phyloP scores from a whole-genome alignment of 2,329 filamentous ascomycete species.

The Xylariales sp. region DNA sequence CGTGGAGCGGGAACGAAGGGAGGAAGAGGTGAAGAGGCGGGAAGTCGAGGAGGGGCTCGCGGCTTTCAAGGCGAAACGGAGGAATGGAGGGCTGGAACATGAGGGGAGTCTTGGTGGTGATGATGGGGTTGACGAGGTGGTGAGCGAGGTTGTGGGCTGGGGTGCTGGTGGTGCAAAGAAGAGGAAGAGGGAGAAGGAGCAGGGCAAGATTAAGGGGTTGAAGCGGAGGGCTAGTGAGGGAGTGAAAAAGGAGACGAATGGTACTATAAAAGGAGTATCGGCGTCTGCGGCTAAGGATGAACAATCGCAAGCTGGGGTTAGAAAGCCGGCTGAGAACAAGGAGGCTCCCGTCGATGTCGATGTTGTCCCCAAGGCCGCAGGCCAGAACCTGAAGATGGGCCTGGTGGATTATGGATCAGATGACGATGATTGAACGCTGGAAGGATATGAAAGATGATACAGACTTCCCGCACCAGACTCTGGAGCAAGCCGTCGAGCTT shows the following conservation, averaged over 20 bases:
- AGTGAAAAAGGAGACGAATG: conserved; percentile 28
- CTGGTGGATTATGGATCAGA: conserved; percentile 56
- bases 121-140: too few species aligned
- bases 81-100: conserved; percentile 18
- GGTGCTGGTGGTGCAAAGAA: conserved; percentile 28
- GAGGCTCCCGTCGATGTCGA: neutral
- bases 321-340: neutral
- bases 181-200: conserved; percentile 33
- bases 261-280: too few species aligned
- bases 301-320: conserved; percentile 8
- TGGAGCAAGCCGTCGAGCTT: too few species aligned
- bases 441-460: too few species aligned
- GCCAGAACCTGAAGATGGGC: conserved; percentile 28
- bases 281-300: neutral
- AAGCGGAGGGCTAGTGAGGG: conserved; percentile 33
- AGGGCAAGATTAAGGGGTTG: conserved; percentile 26
- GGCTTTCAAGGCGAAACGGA: conserved; percentile 51
- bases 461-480: too few species aligned
- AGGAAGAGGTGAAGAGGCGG: conserved; percentile 48
- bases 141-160: conserved; percentile 20
- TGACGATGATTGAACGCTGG: conserved; percentile 44
- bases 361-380: neutral
- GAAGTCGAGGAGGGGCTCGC: conserved; percentile 55
- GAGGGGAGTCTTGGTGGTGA: too few species aligned
- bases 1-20: conserved; percentile 40